Evolutionary conservation across 1,284 basidiomycete species (phyloP).

Genomic region (Spongiforma sp.): DNA sequence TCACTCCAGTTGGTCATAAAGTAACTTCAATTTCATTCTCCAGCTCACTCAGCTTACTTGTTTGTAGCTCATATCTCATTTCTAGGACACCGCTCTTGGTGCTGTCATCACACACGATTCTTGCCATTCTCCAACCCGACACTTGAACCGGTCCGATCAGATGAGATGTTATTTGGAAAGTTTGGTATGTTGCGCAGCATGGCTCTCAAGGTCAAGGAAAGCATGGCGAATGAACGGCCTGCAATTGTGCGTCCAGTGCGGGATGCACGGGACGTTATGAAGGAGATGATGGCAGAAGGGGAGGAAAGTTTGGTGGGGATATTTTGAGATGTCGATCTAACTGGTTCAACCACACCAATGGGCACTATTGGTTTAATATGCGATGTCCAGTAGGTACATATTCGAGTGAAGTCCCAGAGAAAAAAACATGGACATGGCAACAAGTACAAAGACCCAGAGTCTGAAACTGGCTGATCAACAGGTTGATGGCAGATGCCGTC

Average conservation of each 20-base stretch:
- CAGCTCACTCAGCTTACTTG: not conserved
- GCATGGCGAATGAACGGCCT: slow-evolving; percentile 72
- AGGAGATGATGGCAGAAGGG: slow-evolving; percentile 37
- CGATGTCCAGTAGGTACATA: too few relatives aligned
- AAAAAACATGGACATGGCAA: too few relatives aligned
- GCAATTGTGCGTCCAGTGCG: slow-evolving; percentile 84
- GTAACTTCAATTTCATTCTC: not conserved
- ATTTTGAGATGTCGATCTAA: too few relatives aligned
- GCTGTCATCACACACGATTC: slow-evolving; percentile 69
- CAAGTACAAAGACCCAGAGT: too few relatives aligned
- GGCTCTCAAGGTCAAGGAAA: slow-evolving; percentile 76
- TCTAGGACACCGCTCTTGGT: slow-evolving; percentile 67
- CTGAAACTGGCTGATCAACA: too few relatives aligned
- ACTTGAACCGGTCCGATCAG: slow-evolving; percentile 5
- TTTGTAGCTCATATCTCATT: slow-evolving; percentile 61
- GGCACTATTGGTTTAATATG: too few relatives aligned
- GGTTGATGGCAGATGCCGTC: too few relatives aligned
- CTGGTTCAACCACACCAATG: too few relatives aligned
- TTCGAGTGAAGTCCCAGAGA: too few relatives aligned
- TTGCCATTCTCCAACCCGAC: slow-evolving; percentile 37
- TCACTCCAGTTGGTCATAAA: slow-evolving; percentile 72
- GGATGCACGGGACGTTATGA: slow-evolving; percentile 83
- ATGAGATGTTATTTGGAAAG: slow-evolving; percentile 67
- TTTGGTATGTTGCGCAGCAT: slow-evolving; percentile 67
- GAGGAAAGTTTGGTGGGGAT: slow-evolving; percentile 34